Evolutionary conservation across 495 filamentous ascomycete species (phyloP).

Genomic region (Lasiosphaeria hispida): DNA sequence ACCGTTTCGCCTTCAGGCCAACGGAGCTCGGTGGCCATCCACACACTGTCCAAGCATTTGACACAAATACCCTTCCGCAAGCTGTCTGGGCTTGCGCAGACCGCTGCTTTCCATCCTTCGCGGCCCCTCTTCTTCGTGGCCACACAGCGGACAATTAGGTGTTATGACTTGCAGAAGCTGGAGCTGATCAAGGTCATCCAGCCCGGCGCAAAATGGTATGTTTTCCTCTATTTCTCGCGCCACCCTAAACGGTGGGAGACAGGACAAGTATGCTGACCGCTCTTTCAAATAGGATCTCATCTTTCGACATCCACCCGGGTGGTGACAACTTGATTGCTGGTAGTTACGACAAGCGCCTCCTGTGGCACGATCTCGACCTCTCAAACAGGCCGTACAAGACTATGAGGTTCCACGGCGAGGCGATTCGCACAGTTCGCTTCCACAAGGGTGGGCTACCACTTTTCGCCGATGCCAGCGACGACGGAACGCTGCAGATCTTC

Average conservation of each 20-base stretch:
- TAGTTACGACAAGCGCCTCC: slow-evolving; percentile 85
- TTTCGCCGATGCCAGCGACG: slow-evolving; percentile 90
- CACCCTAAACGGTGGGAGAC: neutral
- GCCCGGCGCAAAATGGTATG: slow-evolving; percentile 70
- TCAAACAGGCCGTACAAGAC: slow-evolving; percentile 91
- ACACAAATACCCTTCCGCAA: slow-evolving; percentile 94
- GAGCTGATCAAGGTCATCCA: slow-evolving; percentile 86
- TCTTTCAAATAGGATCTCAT: slow-evolving; percentile 72
- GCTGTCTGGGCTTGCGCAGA: slow-evolving; percentile 78
- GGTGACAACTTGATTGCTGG: slow-evolving; percentile 93
- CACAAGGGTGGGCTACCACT: slow-evolving; percentile 81
- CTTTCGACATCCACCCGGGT: slow-evolving; percentile 86
- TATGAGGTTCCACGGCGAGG: slow-evolving; percentile 86
- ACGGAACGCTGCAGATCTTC: slow-evolving; percentile 92
- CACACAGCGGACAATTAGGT: slow-evolving; percentile 85
- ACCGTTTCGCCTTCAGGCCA: slow-evolving; percentile 81
- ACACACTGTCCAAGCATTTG: slow-evolving; percentile 90
- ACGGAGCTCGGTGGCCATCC: slow-evolving; percentile 84
- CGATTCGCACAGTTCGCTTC: slow-evolving; percentile 82
- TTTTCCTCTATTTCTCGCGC: neutral
- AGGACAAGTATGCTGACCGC: slow-evolving; percentile 8
- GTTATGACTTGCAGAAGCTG: slow-evolving; percentile 87
- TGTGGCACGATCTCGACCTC: slow-evolving; percentile 97
- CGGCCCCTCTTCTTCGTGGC: slow-evolving; percentile 94
- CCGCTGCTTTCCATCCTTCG: slow-evolving; percentile 88